Conservation (phyloP, 805 yeast genomes). For the Saturnispora saitoi region DNA sequence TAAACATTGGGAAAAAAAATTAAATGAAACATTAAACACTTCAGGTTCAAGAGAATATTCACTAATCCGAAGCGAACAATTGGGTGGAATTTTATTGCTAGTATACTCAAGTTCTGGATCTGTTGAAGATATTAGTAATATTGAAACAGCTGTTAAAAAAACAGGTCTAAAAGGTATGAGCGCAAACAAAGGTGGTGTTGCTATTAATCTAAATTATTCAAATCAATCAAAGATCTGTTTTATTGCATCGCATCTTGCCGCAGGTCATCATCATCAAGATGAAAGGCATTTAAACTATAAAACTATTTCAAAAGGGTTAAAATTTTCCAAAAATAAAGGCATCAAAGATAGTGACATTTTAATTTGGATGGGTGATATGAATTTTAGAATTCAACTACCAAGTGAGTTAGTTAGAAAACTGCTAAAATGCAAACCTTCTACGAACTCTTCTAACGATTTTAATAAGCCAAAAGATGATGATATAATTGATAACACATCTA, state of each 20-base stretch:
- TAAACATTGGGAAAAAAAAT: constrained; percentile 56
- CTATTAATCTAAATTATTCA: constrained; percentile 44
- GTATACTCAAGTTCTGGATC: constrained; percentile 55
- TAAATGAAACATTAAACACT: constrained; percentile 39
- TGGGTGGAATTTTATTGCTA: constrained; percentile 76
- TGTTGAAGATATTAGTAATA: constrained; percentile 43
- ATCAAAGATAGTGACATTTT: constrained; percentile 75
- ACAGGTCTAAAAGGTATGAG: constrained; percentile 94
- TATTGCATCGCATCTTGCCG: constrained; percentile 84
- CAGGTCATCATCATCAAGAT: constrained; percentile 72
- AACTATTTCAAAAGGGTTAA: constrained; percentile 59
- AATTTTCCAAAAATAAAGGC: constrained; percentile 49
- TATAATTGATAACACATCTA: not conserved
- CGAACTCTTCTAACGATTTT: not conserved
- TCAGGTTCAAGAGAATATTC: constrained; percentile 29
- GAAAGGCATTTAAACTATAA: constrained; percentile 86
- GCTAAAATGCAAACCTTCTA: constrained; percentile 11
- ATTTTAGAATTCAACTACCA: constrained; percentile 67
- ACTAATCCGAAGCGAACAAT: constrained; percentile 64
- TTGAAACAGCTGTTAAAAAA: constrained; percentile 70
- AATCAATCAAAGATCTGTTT: constrained; percentile 62
- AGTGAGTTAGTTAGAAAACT: constrained; percentile 58
- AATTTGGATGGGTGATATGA: constrained; percentile 91
- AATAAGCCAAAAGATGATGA: not conserved
- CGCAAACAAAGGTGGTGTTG: constrained; percentile 52